These are phyloP conservation scores for Oryza glaberrima DNA, from an alignment of 176 grass and related monocot species.

Conservation along the genomic window DNA sequence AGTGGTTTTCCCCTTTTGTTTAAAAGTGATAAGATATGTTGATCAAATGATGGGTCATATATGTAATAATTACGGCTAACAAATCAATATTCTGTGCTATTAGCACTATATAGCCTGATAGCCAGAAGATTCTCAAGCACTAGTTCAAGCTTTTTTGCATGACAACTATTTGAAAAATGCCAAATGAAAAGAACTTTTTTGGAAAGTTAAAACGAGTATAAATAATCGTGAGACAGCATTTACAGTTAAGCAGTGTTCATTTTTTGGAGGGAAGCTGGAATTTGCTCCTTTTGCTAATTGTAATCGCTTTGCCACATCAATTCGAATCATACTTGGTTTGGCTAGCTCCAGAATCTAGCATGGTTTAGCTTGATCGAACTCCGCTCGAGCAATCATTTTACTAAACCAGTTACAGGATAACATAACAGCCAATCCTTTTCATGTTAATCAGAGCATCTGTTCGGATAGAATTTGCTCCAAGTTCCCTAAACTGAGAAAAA, in stretches of 20 bases:
- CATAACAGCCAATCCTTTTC: neutral
- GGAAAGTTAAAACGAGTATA: neutral
- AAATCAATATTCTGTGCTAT: too few relatives aligned
- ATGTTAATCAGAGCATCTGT: neutral
- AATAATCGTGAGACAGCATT: neutral
- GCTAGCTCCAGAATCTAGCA: neutral
- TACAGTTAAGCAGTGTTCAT: neutral
- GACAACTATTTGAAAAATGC: neutral
- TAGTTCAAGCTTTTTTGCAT: too few relatives aligned
- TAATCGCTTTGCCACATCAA: neutral
- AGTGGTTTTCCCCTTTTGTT: too few relatives aligned
- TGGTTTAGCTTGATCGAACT: neutral
- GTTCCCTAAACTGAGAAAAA: neutral
- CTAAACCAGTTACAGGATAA: neutral
- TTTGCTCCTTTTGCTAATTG: constrained; percentile 12
- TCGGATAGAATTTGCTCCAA: neutral
- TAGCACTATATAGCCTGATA: too few relatives aligned
- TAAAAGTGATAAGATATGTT: too few relatives aligned
- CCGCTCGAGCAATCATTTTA: neutral
- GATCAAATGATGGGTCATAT: too few relatives aligned
- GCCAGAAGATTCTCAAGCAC: too few relatives aligned
- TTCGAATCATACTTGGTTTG: neutral
- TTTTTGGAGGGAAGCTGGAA: neutral
- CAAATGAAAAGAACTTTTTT: neutral
- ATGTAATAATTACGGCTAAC: too few relatives aligned